A percentile compares a stretch with the other conserved stretches of the same genome.
These are phyloP conservation scores for Linnemannia exigua DNA, from an alignment of 192 early-diverging fungal species.

Conservation along the genomic window DNA sequence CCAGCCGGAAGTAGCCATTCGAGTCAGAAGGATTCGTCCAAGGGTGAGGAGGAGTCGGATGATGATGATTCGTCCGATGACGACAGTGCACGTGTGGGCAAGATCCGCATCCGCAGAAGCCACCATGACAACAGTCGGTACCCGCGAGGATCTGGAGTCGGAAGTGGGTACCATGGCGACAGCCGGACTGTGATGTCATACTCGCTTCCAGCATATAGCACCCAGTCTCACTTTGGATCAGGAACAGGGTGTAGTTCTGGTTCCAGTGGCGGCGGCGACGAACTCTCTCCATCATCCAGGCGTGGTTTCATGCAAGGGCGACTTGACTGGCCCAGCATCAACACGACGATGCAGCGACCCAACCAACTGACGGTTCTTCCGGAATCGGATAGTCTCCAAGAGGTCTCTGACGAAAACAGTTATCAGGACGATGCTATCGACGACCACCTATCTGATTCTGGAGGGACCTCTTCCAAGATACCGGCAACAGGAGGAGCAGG, in stretches of 20 bases:
- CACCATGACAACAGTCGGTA: slow-evolving; percentile 9
- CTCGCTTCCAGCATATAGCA: slow-evolving; percentile 33
- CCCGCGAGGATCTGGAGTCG: not conserved
- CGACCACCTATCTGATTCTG: not conserved
- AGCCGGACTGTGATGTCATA: slow-evolving; percentile 35
- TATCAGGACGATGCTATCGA: slow-evolving; percentile 6
- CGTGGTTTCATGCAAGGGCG: slow-evolving; percentile 6
- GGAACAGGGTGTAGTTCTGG: slow-evolving; percentile 18
- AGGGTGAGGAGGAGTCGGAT: slow-evolving; percentile 43
- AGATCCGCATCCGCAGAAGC: slow-evolving; percentile 26
- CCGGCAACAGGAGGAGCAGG: not conserved
- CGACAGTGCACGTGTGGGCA: slow-evolving; percentile 12
- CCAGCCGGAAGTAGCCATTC: slow-evolving; percentile 29
- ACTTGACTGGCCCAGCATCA: slow-evolving; percentile 4
- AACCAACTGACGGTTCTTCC: slow-evolving; percentile 4
- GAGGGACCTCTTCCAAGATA: not conserved
- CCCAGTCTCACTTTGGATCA: slow-evolving; percentile 8
- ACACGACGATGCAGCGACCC: not conserved
- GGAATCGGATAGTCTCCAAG: slow-evolving; percentile 19
- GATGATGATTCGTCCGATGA: slow-evolving; percentile 34
- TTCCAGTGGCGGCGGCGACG: not conserved
- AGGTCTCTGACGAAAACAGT: slow-evolving; percentile 24
- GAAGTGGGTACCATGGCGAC: not conserved
- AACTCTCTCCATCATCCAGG: not conserved
- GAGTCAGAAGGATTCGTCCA: slow-evolving; percentile 55